Percentiles rank a stretch among this genome's conserved stretches.
Conservation (phyloP, 306 rosid species). For the Castanea sativa region DNA sequence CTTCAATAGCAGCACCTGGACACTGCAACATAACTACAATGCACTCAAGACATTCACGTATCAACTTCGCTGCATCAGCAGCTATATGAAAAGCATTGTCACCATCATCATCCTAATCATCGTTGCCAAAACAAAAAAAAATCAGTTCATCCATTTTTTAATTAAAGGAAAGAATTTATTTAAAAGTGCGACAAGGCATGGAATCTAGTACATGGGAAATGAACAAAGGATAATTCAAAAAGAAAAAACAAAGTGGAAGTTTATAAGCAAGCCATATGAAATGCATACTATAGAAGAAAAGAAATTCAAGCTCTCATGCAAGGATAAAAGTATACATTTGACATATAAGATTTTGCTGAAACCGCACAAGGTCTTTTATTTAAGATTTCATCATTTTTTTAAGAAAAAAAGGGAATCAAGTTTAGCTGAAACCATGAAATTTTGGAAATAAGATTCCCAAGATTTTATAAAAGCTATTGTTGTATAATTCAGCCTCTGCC, state of each 20-base stretch:
- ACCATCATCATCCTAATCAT: conserved; percentile 87
- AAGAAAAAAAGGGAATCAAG: not conserved
- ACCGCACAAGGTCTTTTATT: no score
- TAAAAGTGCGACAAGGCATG: no score
- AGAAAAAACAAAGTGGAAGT: not conserved
- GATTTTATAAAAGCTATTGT: not conserved
- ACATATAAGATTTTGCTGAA: not conserved
- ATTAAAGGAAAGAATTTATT: not conserved
- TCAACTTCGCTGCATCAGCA: conserved; percentile 91
- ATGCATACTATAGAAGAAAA: not conserved
- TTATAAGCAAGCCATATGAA: not conserved
- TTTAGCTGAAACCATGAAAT: not conserved
- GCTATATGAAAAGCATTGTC: conserved; percentile 96
- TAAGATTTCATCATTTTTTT: not conserved
- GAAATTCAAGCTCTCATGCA: not conserved
- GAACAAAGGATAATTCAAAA: no score
- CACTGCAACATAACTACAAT: conserved; percentile 80
- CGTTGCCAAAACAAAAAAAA: not conserved
- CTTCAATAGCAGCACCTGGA: conserved; percentile 83
- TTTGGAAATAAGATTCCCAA: not conserved
- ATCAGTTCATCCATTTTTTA: not conserved
- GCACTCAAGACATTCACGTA: conserved; percentile 95
- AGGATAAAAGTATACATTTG: not conserved
- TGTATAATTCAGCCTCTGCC: not conserved
- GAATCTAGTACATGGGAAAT: no score